phyloP scores from a whole-genome alignment of 331 rosid species.

The Cydonia oblonga region DNA sequence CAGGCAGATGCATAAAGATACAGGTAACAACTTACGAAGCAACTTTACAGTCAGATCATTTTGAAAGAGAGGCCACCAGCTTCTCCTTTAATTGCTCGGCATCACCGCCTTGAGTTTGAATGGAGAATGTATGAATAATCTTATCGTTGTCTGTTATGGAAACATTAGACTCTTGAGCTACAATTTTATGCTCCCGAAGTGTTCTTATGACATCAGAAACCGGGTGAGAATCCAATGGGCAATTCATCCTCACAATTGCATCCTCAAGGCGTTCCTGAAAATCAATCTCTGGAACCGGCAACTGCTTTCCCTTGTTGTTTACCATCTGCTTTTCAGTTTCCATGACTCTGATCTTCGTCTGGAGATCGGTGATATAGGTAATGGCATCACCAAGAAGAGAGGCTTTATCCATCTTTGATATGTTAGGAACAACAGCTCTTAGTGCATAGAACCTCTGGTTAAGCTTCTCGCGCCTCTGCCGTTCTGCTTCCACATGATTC shows the following conservation, averaged over 20 bases:
- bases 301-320: constrained; percentile 31
- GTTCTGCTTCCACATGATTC: constrained; percentile 91
- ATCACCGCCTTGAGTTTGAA: constrained; percentile 54
- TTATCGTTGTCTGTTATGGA: not conserved
- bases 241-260: constrained; percentile 64
- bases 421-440: no score
- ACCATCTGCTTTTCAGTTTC: constrained; percentile 64
- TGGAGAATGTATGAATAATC: constrained; percentile 68
- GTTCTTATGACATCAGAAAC: constrained; percentile 57
- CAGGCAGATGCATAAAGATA: not conserved
- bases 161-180: constrained; percentile 48
- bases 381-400: constrained; percentile 93
- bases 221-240: constrained; percentile 70
- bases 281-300: constrained; percentile 52
- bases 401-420: no score
- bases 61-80: constrained; percentile 57
- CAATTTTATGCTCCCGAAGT: constrained; percentile 58
- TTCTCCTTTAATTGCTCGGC: constrained; percentile 75
- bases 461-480: constrained; percentile 92
- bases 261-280: constrained; percentile 64
- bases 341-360: constrained; percentile 71
- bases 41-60: constrained; percentile 20
- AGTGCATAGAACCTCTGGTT: constrained; percentile 55
- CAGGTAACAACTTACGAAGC: constrained; percentile 12
- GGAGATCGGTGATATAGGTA: constrained; percentile 78